Evolutionary conservation across 2,329 filamentous ascomycete genomes (phyloP).

Genomic region (Diaporthe aspalathi): DNA sequence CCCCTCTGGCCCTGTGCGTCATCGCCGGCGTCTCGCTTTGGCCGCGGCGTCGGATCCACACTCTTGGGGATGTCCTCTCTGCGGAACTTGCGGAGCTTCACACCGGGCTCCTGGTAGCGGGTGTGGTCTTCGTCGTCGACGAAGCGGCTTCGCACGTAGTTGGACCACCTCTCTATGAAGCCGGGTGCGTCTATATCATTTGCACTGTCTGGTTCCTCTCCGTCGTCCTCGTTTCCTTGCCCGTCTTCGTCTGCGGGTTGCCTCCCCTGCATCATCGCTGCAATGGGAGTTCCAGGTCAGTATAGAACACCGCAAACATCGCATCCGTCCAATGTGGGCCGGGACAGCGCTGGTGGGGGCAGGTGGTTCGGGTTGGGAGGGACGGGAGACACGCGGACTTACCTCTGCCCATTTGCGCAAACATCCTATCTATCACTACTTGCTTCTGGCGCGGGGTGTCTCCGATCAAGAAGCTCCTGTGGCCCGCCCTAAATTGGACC

Average conservation of each 20-base stretch:
- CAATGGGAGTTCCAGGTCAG: slow-evolving; percentile 3
- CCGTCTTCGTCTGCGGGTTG: neutral
- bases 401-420: slow-evolving; percentile 35
- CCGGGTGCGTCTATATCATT: neutral
- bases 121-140: neutral
- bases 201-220: neutral
- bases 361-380: neutral
- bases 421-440: slow-evolving; percentile 42
- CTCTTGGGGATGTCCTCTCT: slow-evolving; percentile 17
- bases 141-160: slow-evolving; percentile 1
- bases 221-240: too few relatives aligned
- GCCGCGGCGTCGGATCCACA: neutral
- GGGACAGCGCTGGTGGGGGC: neutral
- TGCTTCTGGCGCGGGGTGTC: slow-evolving; percentile 53
- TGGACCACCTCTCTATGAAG: neutral
- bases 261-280: slow-evolving; percentile 22
- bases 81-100: slow-evolving; percentile 34
- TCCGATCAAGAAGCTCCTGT: slow-evolving; percentile 50
- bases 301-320: neutral
- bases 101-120: neutral
- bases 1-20: neutral
- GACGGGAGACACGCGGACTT: neutral
- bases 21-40: neutral
- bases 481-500: slow-evolving; percentile 45
- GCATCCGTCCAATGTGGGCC: too few relatives aligned